A percentile compares a stretch with the other conserved stretches of the same genome.
Conservation (phyloP, 139 green algal genomes). For the Picochlorum sp. region DNA sequence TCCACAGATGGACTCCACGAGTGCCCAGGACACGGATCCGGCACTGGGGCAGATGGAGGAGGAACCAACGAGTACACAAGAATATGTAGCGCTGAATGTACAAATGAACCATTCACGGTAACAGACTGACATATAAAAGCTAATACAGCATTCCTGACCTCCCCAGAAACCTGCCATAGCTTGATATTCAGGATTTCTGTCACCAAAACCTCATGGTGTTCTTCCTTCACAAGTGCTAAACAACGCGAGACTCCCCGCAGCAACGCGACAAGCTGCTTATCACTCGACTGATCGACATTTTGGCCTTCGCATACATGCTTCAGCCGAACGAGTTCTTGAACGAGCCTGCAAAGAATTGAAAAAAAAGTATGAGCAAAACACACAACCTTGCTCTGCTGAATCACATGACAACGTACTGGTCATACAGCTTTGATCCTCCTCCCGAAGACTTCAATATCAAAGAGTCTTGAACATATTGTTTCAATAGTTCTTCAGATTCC, state of each 20-base stretch:
- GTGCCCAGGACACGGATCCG: slow-evolving; percentile 14
- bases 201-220: slow-evolving; percentile 31
- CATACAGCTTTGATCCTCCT: slow-evolving; percentile 24
- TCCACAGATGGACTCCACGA: slow-evolving; percentile 33
- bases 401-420: slow-evolving; percentile 12
- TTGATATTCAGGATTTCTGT: slow-evolving; percentile 43
- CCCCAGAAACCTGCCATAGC: slow-evolving; percentile 37
- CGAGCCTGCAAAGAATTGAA: slow-evolving; percentile 16
- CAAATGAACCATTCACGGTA: slow-evolving; percentile 51
- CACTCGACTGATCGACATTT: background rate
- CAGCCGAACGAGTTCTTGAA: slow-evolving; percentile 21
- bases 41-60: slow-evolving; percentile 18
- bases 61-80: slow-evolving; percentile 46
- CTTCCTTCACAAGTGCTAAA: slow-evolving; percentile 32
- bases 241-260: slow-evolving; percentile 13
- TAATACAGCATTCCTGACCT: slow-evolving; percentile 37
- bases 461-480: slow-evolving; percentile 28
- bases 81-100: slow-evolving; percentile 44
- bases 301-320: slow-evolving; percentile 2
- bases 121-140: slow-evolving; percentile 53
- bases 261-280: slow-evolving; percentile 26
- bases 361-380: background rate
- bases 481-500: slow-evolving; percentile 20
- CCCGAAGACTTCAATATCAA: slow-evolving; percentile 19
- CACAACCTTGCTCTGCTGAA: background rate